Evolutionary conservation across 139 green algal genomes (phyloP).

Genomic region (Tetradesmus lagerheimii): DNA sequence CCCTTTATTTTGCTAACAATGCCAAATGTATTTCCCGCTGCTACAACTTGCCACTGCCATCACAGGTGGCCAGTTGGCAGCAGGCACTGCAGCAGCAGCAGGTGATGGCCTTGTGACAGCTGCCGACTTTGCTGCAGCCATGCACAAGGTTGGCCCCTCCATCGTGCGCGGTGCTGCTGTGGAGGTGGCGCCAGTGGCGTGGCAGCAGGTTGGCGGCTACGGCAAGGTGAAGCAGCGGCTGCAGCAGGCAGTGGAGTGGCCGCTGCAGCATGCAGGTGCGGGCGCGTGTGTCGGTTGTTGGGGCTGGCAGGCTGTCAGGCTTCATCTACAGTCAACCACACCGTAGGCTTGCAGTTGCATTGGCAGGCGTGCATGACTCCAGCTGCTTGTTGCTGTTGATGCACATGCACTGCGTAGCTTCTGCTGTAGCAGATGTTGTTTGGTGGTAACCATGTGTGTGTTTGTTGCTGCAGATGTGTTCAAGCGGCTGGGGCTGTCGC

Average conservation of each 20-base stretch:
- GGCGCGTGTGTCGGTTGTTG: too few relatives aligned
- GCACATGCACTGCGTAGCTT: neutral
- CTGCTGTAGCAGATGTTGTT: neutral
- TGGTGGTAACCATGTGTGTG: too few relatives aligned
- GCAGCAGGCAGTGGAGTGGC: constrained; percentile 87
- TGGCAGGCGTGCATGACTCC: too few relatives aligned
- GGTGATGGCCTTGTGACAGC: constrained; percentile 28
- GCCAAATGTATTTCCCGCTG: too few relatives aligned
- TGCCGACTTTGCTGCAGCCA: constrained; percentile 68
- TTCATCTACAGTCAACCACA: too few relatives aligned
- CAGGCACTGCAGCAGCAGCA: neutral
- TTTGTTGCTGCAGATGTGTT: constrained; percentile 65
- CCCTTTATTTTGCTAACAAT: too few relatives aligned
- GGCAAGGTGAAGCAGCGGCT: constrained; percentile 81
- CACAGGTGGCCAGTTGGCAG: neutral
- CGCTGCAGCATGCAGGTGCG: constrained; percentile 68
- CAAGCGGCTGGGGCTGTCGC: constrained; percentile 73
- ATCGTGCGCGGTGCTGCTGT: constrained; percentile 68
- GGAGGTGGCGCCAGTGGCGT: constrained; percentile 61
- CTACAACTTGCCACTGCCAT: neutral
- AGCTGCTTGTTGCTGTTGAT: neutral
- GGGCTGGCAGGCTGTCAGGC: neutral
- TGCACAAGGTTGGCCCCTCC: constrained; percentile 73
- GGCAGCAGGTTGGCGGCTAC: constrained; percentile 80
- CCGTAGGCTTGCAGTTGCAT: too few relatives aligned